phyloP scores from a whole-genome alignment of 768 basidiomycete species.

The Leccinum olivaceopallidum region DNA sequence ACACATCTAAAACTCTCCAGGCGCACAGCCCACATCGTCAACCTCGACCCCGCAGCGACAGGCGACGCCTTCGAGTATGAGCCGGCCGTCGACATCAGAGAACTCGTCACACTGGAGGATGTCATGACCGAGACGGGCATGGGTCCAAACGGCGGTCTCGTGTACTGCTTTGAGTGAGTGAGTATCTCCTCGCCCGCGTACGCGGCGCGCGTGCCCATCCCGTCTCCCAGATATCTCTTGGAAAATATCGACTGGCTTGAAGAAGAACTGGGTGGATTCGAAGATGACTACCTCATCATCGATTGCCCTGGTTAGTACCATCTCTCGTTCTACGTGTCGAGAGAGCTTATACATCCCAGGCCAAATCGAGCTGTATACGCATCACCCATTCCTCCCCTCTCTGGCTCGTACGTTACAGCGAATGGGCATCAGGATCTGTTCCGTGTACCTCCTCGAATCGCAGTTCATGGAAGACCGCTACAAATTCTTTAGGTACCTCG shows the following conservation, averaged over 20 bases:
- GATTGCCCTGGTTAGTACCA: conserved; percentile 79
- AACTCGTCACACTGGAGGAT: conserved; percentile 90
- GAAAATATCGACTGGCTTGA: conserved; percentile 99
- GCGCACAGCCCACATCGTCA: conserved; percentile 89
- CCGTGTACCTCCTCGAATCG: conserved; percentile 91
- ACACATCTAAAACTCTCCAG: conserved; percentile 85
- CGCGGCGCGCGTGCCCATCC: neutral
- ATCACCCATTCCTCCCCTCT: conserved; percentile 93
- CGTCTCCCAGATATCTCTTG: conserved; percentile 73
- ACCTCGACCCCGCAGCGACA: conserved; percentile 94
- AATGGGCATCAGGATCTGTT: conserved; percentile 84
- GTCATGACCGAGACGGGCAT: conserved; percentile 95
- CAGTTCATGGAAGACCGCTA: conserved; percentile 99
- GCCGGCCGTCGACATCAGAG: conserved; percentile 91
- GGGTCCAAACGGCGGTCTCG: conserved; percentile 95
- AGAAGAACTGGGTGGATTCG: conserved; percentile 91
- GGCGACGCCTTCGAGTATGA: conserved; percentile 87
- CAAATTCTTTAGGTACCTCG: conserved; percentile 87
- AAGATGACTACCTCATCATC: conserved; percentile 92
- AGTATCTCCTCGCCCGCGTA: conserved; percentile 36
- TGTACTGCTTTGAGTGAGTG: conserved; percentile 99
- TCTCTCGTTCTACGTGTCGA: neutral
- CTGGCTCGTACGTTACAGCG: conserved; percentile 75
- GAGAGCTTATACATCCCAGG: conserved; percentile 45
- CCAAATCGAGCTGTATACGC: conserved; percentile 98